phyloP scores from a whole-genome alignment of 148 eudicot species.

The Nyssa sinensis region DNA sequence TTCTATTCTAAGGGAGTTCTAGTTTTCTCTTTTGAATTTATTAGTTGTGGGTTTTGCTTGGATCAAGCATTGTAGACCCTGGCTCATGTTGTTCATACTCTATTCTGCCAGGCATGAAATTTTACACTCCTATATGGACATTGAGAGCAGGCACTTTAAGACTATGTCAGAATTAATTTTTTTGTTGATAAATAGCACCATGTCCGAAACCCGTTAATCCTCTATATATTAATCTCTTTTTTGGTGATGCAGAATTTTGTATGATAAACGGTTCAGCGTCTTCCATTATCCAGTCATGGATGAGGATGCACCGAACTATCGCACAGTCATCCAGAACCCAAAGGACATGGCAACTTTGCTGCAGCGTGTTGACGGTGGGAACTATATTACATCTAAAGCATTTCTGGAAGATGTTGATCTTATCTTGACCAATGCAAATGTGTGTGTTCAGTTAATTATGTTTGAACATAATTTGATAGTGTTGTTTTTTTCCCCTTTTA shows the following conservation, averaged over 20 bases:
- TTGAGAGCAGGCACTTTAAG: not conserved
- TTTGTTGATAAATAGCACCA: no score
- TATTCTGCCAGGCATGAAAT: not conserved
- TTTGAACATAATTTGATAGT: not conserved
- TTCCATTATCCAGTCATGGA: slow-evolving; percentile 93
- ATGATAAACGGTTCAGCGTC: slow-evolving; percentile 90
- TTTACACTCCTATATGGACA: not conserved
- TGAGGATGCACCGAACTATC: slow-evolving; percentile 99
- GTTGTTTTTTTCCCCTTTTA: not conserved
- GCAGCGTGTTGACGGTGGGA: slow-evolving; percentile 92
- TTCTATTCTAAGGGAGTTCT: no score
- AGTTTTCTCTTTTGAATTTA: no score
- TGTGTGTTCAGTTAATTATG: slow-evolving; percentile 19
- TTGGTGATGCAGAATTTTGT: slow-evolving; percentile 66
- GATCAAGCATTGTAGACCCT: no score
- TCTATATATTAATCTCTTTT: not conserved
- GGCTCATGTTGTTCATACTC: not conserved
- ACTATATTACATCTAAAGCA: slow-evolving; percentile 67
- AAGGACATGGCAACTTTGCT: slow-evolving; percentile 92
- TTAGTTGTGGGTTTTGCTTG: no score
- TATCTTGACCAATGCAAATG: slow-evolving; percentile 89
- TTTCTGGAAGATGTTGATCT: slow-evolving; percentile 92
- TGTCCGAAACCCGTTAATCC: not conserved
- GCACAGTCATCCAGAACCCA: slow-evolving; percentile 78
- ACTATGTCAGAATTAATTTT: not conserved